Percentiles rank a stretch among this genome's conserved stretches.
Conservation (phyloP, 306 rosid genomes). For the Arachis stenosperma region DNA sequence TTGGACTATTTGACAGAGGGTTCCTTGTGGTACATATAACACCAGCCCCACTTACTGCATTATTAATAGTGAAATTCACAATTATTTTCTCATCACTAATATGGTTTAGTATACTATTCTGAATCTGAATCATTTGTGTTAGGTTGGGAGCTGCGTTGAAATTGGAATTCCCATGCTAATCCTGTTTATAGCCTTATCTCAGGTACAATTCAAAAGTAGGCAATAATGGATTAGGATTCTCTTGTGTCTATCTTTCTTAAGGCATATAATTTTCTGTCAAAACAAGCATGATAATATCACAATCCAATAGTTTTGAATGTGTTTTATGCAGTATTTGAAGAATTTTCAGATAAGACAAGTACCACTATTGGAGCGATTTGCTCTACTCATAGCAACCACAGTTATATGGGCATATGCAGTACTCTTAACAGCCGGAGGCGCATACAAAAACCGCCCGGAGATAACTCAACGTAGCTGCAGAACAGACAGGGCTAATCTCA, state of each 20-base stretch:
- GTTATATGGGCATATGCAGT: conserved; percentile 96
- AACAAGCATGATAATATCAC: too few relatives aligned
- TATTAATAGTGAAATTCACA: not conserved
- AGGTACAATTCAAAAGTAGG: conserved; percentile 51
- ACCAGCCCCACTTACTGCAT: conserved; percentile 24
- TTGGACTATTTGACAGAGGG: conserved; percentile 97
- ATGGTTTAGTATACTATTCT: conserved; percentile 24
- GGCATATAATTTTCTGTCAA: too few relatives aligned
- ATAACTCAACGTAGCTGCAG: conserved; percentile 76
- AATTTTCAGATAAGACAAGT: conserved; percentile 68
- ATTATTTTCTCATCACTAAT: not conserved
- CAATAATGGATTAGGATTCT: too few relatives aligned
- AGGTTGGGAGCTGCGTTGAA: conserved; percentile 98
- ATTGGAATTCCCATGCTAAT: conserved; percentile 96
- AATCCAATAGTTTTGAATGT: not conserved
- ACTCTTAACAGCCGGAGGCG: conserved; percentile 88
- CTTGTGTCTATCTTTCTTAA: too few relatives aligned
- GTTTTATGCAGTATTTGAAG: conserved; percentile 68
- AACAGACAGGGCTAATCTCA: conserved; percentile 90
- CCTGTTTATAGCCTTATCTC: conserved; percentile 79
- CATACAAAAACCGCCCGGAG: conserved; percentile 78
- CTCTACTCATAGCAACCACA: conserved; percentile 71
- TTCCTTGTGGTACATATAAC: conserved; percentile 77
- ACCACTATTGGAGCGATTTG: conserved; percentile 78
- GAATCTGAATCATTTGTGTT: conserved; percentile 36